Evolutionary conservation across 2,329 filamentous ascomycete species (phyloP), one percentile per base, ranked within the genome.

Genomic region (Pseudophaeomoniella oleicola): DNA sequence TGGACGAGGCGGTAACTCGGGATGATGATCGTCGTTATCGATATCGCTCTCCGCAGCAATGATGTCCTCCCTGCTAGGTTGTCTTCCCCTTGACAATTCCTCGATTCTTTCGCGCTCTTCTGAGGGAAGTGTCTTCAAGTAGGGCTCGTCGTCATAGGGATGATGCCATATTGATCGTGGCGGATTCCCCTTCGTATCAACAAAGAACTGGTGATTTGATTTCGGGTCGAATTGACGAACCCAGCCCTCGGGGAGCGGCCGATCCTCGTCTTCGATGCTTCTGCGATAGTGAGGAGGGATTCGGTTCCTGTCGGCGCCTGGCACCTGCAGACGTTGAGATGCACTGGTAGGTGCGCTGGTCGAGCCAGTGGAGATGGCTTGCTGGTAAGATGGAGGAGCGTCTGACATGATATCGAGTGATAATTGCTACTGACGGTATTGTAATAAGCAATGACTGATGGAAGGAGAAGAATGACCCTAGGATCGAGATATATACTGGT

Each of bases 211-310:
- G 46, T 77, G 73, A 13, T 64, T 50, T 10, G 59, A 60, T 36
- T 66, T 47, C 1, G 62, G 49, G 47, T 78, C 72, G 50, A 66
- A 76, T 40, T 65, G 61, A 3, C 73, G 58, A 1, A 75, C 55
- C 72, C 72, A 77, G 30, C 71, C 71, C 11, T 52, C 39, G 0
- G 73, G 72, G 0, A 76, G 58, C 1, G 64, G 58, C 3, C 73
- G 62, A 5, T 58, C 52, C 46, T 75, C 70, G 44, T 77, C 73
- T 57, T 77, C 72, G 71, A 77, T 77, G 16, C 62, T 67, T n/a
- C 71, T 63, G 10, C 72, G 63, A 19, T 56, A 54, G 9, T 59
- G 56, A 2, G 63, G 57, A 0, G 71, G 67, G 30, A 76, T 75
- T 37, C 65, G 67, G 60, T 69, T 69, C 38, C 63, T 57, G 17